These are phyloP conservation scores for Psilocybe tampanensis DNA, from an alignment of 768 basidiomycete genomes.

Conservation along the genomic window DNA sequence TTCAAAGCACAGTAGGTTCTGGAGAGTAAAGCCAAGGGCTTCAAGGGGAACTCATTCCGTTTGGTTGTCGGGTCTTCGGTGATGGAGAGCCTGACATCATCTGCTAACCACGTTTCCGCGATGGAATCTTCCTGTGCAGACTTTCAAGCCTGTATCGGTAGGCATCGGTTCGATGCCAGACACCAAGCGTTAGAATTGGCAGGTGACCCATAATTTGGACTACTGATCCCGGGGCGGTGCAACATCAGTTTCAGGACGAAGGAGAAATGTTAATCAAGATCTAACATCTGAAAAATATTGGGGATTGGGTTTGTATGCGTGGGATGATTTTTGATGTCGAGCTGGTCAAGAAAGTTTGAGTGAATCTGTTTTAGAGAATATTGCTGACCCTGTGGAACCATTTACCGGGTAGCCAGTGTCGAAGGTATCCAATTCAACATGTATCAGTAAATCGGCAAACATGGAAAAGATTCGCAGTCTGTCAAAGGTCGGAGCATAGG, in stretches of 20 bases:
- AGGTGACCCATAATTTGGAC: neutral
- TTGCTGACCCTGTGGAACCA: neutral
- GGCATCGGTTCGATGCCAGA: neutral
- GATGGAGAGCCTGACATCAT: conserved; percentile 1
- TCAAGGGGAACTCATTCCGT: conserved; percentile 13
- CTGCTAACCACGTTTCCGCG: conserved; percentile 7
- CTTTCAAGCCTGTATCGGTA: neutral
- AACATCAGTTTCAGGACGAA: neutral
- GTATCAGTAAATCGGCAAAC: neutral
- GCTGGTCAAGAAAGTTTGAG: neutral
- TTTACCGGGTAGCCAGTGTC: neutral
- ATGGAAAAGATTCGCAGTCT: neutral
- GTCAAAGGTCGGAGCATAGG: neutral
- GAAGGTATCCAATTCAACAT: neutral
- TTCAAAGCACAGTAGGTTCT: neutral
- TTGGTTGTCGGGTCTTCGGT: neutral
- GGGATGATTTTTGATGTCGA: neutral
- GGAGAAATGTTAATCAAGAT: neutral
- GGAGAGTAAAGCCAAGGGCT: conserved; percentile 7
- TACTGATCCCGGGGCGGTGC: neutral
- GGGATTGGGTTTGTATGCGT: neutral
- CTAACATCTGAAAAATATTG: conserved; percentile 5
- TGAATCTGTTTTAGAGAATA: neutral
- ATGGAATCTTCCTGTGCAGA: neutral
- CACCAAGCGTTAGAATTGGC: neutral